Conservation (phyloP, 179 eudicot genomes). For the Heliamphora pulchella region DNA sequence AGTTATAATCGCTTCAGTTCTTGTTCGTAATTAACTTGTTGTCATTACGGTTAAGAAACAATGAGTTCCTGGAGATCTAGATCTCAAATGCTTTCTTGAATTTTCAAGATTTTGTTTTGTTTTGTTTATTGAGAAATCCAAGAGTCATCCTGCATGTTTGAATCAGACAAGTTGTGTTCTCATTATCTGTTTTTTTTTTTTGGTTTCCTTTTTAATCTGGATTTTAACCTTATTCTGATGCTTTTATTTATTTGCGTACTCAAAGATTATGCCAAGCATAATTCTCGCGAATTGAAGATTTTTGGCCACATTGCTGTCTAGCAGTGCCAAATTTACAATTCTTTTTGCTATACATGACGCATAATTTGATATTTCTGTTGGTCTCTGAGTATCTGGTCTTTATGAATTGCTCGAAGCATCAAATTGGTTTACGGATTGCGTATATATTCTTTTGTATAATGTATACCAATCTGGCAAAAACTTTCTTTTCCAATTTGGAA, state of each 20-base stretch:
- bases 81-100: conserved; percentile 3
- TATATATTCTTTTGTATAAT: background rate
- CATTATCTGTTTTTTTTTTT: conserved; percentile 2
- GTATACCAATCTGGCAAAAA: background rate
- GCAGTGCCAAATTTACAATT: conserved; percentile 1
- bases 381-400: background rate
- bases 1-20: background rate
- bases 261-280: background rate
- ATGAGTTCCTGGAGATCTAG: conserved; percentile 27
- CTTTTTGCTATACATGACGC: background rate
- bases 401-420: conserved; percentile 3
- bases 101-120: background rate
- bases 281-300: background rate
- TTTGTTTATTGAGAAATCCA: background rate
- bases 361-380: background rate
- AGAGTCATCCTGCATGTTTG: conserved; percentile 11
- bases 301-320: background rate
- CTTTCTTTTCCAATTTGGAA: background rate
- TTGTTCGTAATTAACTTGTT: background rate
- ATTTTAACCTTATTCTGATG: background rate
- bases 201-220: background rate
- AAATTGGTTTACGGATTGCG: background rate
- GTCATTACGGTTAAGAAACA: background rate
- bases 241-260: background rate
- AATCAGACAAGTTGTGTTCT: conserved; percentile 4